These are phyloP conservation scores for Paecilomyces sp. DNA, from an alignment of 2,329 filamentous ascomycete species.

Conservation along the genomic window DNA sequence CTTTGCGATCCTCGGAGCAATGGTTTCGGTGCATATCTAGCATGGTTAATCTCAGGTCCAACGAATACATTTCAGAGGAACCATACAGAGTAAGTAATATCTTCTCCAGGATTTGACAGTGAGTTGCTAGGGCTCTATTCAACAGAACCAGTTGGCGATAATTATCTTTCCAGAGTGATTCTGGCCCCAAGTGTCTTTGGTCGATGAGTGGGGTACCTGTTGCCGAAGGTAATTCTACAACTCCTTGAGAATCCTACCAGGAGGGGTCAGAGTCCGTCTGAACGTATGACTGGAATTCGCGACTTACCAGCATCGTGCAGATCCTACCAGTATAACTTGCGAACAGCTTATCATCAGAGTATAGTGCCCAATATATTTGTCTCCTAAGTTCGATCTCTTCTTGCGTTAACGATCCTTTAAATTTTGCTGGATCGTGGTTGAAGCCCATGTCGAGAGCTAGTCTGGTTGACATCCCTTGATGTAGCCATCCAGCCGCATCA, in stretches of 20 bases:
- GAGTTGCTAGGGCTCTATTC: conserved; percentile 19
- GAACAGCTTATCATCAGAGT: conserved; percentile 28
- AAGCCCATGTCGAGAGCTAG: conserved; percentile 32
- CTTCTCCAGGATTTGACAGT: conserved; percentile 23
- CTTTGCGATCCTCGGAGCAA: conserved; percentile 8
- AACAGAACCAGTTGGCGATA: conserved; percentile 11
- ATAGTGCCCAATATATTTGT: conserved; percentile 32
- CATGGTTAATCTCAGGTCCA: not conserved
- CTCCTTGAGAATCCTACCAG: conserved; percentile 21
- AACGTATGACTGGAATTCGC: too few species aligned
- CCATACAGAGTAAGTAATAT: conserved; percentile 23
- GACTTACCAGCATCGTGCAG: conserved; percentile 28
- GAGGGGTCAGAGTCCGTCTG: not conserved
- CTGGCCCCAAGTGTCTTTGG: not conserved
- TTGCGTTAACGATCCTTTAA: conserved; percentile 17
- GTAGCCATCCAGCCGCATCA: conserved; percentile 30
- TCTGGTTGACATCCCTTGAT: conserved; percentile 31
- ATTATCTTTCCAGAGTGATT: not conserved
- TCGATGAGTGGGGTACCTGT: conserved; percentile 4
- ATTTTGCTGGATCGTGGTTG: conserved; percentile 24
- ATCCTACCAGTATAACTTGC: conserved; percentile 29
- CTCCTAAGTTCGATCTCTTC: conserved; percentile 25
- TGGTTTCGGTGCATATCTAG: conserved; percentile 25
- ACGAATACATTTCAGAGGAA: not conserved
- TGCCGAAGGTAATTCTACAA: conserved; percentile 16